Evolutionary conservation across 306 rosid genomes (phyloP), one percentile per base, ranked within the genome.

Genomic region (Medicago ruthenica): DNA sequence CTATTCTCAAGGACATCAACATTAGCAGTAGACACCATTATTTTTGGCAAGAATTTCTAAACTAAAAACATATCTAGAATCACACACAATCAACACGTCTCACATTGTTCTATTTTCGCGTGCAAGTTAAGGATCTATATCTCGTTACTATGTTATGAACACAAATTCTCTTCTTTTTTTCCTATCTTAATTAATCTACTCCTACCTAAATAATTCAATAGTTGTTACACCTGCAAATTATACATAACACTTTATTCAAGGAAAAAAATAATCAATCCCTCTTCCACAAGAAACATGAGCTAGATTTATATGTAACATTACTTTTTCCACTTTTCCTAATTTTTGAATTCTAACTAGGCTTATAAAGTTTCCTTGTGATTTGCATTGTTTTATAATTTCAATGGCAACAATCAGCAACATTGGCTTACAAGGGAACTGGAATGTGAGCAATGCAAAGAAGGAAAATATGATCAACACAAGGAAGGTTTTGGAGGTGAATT

Each of bases 321-420:
- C 41, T 12, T 64, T 69, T 60, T 73, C 76, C 70, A 62, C 18
- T 45, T 69, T 81, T 17, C 68, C 13, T 59, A 9, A 9, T 20
- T 34, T 44, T 42, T 61, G 58, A 42, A 67, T 54, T 44, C 44
- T 39, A 70, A 70, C 73, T 40, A 20, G 64, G 17, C 68, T 66
- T 57, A 47, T 58, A 18, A 4, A 50, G 40, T 62, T 34, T 54
- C 24, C 8, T 18, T 12, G 41, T 62, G 77, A 70, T 27, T 67
- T 54, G 42, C 22, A 18, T 34, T 17, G 15, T 42, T 17, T 63
- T 48, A 54, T 12, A 59, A 74, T 45, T 21, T 48, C 41, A 75
- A 88, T 89, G 97, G 92, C 87, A 3, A 62, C 80, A 53, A 70
- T 71, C 13, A 57, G 66, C 11, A 78, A 62, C 60, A 37, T 73